Evolutionary conservation across 441 rosid species (phyloP).

Genomic region (Bruguiera hainesii): DNA sequence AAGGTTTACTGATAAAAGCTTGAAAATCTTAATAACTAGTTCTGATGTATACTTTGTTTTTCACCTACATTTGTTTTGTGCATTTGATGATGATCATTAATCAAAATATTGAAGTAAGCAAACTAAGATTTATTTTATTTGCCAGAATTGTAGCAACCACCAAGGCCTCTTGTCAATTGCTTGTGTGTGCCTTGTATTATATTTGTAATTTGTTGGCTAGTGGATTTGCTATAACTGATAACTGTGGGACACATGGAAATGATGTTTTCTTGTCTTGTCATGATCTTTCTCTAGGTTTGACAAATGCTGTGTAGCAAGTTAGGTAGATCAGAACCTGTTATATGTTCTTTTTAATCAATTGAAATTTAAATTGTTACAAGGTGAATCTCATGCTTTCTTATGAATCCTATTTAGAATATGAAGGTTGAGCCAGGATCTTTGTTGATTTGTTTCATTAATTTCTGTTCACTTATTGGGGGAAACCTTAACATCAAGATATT

Average conservation of each 20-base stretch:
- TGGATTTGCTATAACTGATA: background rate
- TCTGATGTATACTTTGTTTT: background rate
- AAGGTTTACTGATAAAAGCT: background rate
- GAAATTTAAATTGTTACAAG: background rate
- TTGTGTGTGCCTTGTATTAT: background rate
- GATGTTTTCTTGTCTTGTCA: background rate
- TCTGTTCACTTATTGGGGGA: background rate
- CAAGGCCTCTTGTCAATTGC: background rate
- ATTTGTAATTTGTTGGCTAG: background rate
- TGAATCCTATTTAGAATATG: slow-evolving; percentile 5
- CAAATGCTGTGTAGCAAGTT: background rate
- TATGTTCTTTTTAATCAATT: background rate
- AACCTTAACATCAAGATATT: too few species aligned
- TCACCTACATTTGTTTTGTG: too few species aligned
- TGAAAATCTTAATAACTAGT: slow-evolving; percentile 7
- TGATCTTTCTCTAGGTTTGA: background rate
- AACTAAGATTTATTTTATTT: background rate
- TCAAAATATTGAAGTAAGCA: too few species aligned
- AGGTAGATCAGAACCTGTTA: background rate
- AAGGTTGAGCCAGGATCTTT: background rate
- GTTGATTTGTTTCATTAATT: background rate
- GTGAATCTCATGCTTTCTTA: background rate
- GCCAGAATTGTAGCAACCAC: background rate
- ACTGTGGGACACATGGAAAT: background rate
- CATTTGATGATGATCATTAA: too few species aligned